Evolutionary conservation across 106 monocot species (phyloP), one percentile per base, ranked within the genome.

Genomic region (Dioscorea dumetorum): DNA sequence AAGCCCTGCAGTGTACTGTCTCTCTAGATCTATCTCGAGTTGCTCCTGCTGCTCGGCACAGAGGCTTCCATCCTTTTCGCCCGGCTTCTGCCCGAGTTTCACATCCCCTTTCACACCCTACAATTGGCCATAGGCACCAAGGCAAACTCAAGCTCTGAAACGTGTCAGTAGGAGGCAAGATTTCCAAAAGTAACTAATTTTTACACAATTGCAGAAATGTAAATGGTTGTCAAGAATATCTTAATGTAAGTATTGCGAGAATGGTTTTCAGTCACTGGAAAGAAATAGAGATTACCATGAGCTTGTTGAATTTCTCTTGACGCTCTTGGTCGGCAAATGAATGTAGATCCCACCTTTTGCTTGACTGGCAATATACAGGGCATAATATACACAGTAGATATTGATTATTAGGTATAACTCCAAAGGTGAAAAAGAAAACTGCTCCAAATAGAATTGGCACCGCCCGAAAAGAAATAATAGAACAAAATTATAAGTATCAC

Each of bases 241-340:
- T 28, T 3, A 28, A 28, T 28, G 28, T 28, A 28, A 28, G 2
- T 28, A 28, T 28, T 28, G 28, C 28, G 3, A 28, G 2, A 28
- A 28, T 28, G 28, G 28, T 28, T 28, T n/a, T 41, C 41, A 41
- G 41, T 10, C 6, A 41, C 9, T 41, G 41, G 35, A 33, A 64
- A 54, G 41, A 19, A 28, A 22, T 23, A 24, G 70, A 58, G 63
- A 58, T 89, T 85, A 97, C 97, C 97, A 97, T 97, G 87, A 97
- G 97, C 61, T 92, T 97, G 72, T 97, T 97, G 75, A 97, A 97
- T 66, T 97, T 97, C 72, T 97, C 97, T 70, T 97, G 97, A 7
- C 97, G 83, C 31, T 91, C 97, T 59, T 74, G 77, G 50, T 97
- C 91, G 31, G 84, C 18, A 74, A 97, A 97, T 49, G 91, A 63